Evolutionary conservation across 257 asterid species (phyloP).

Genomic region (Solanum sitiens): DNA sequence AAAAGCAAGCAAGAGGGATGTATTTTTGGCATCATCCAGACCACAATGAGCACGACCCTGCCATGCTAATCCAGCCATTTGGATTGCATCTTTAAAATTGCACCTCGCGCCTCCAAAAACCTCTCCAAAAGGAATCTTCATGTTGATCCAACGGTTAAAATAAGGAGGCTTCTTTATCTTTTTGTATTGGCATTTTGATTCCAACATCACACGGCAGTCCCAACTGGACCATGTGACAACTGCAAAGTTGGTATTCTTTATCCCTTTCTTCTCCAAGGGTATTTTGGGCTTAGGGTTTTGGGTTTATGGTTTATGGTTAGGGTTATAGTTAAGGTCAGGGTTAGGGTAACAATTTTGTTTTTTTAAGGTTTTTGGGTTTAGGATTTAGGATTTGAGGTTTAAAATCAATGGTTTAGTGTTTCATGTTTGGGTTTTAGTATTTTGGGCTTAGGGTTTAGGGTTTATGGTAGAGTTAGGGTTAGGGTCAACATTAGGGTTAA

Average conservation of each 20-base stretch:
- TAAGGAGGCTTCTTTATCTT: slow-evolving; percentile 75
- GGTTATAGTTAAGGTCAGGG: no score
- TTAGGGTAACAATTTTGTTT: no score
- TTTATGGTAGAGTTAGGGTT: no score
- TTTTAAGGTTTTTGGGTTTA: no score
- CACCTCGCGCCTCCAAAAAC: slow-evolving; percentile 69
- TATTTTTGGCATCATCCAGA: slow-evolving; percentile 84
- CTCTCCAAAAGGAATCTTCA: slow-evolving; percentile 71
- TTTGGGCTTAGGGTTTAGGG: no score
- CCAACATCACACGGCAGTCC: slow-evolving; percentile 96
- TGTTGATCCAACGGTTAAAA: slow-evolving; percentile 85
- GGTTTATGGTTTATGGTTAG: no score
- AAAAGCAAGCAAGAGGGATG: slow-evolving; percentile 58
- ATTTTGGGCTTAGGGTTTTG: no score
- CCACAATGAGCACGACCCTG: slow-evolving; percentile 95
- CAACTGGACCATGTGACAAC: slow-evolving; percentile 93
- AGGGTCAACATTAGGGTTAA: no score
- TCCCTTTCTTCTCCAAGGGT: slow-evolving; percentile 66
- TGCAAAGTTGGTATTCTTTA: slow-evolving; percentile 68
- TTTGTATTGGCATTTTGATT: slow-evolving; percentile 79
- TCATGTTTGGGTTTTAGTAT: no score
- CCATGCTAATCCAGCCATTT: slow-evolving; percentile 78
- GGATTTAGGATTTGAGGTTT: no score
- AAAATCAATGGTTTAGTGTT: no score
- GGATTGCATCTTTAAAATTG: slow-evolving; percentile 77